Conservation (phyloP, 2,329 filamentous ascomycete species). For the Neofusicoccum umdonicola region DNA sequence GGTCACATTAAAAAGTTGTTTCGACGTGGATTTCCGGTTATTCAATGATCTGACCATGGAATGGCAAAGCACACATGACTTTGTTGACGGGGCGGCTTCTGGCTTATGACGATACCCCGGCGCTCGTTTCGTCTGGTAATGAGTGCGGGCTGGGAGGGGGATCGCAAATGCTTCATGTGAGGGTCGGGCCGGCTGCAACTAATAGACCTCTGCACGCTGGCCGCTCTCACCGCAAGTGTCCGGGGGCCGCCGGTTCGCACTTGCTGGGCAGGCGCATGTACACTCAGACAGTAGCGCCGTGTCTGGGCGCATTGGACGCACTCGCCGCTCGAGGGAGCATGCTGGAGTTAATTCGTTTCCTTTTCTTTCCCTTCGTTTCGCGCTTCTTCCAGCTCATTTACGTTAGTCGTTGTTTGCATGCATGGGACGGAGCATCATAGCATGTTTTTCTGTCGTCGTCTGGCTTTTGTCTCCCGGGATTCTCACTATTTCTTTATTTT, state of each 20-base stretch:
- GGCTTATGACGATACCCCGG: constrained; percentile 14
- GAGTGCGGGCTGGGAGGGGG: constrained; percentile 11
- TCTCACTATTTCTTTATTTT: background rate
- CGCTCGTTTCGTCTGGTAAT: constrained; percentile 12
- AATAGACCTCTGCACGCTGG: constrained; percentile 13
- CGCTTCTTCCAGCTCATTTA: background rate
- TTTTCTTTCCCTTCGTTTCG: background rate
- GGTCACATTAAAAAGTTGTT: constrained; percentile 13
- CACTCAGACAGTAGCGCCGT: background rate
- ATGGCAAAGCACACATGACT: constrained; percentile 4
- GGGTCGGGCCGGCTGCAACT: constrained; percentile 13
- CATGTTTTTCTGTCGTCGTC: constrained; percentile 18
- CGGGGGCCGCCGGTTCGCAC: constrained; percentile 7
- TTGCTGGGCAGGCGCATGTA: constrained; percentile 16
- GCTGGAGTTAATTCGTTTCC: constrained; percentile 1
- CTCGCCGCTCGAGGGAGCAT: background rate
- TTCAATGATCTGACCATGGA: constrained; percentile 7
- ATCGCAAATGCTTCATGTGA: constrained; percentile 3
- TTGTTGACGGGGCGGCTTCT: constrained; percentile 13
- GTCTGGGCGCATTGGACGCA: background rate
- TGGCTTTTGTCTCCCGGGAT: background rate
- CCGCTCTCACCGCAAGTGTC: background rate
- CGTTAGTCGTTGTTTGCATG: background rate
- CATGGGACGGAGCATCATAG: constrained; percentile 19
- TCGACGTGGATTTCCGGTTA: constrained; percentile 12